These are phyloP conservation scores for Petrea volubilis DNA, from an alignment of 257 asterid genomes.

Conservation along the genomic window DNA sequence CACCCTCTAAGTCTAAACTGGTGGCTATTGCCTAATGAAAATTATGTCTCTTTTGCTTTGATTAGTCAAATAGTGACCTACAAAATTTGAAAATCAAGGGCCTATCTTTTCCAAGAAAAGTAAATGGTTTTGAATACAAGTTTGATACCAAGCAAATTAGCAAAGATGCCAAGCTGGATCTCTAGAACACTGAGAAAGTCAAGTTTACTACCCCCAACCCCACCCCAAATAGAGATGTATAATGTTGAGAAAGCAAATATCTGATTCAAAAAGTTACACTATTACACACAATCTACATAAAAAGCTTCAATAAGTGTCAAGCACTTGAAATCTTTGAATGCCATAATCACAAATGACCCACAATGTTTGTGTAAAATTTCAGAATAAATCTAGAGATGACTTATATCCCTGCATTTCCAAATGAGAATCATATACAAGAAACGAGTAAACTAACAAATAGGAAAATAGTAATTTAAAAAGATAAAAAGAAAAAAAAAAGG, in stretches of 20 bases:
- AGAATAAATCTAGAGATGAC: neutral
- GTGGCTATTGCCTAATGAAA: neutral
- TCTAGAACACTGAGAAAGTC: neutral
- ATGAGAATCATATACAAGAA: neutral
- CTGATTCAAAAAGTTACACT: neutral
- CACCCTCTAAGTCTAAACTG: constrained; percentile 3
- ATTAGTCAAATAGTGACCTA: neutral
- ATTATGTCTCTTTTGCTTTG: neutral
- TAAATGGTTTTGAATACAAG: neutral
- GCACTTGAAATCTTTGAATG: neutral
- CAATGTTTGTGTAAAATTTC: no score
- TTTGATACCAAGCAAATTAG: constrained; percentile 7
- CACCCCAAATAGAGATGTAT: neutral
- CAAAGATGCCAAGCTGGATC: neutral
- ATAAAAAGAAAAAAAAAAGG: no score
- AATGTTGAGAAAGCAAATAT: no score
- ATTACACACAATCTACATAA: neutral
- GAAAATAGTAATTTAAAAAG: neutral
- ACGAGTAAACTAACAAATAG: neutral
- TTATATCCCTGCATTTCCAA: neutral
- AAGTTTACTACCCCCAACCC: neutral
- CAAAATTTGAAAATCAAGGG: neutral
- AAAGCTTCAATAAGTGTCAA: neutral
- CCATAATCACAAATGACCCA: no score
- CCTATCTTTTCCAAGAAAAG: neutral